Percentiles rank a stretch among this genome's conserved stretches.
Conservation (phyloP, 2,329 filamentous ascomycete species). For the Botryotinia calthae region DNA sequence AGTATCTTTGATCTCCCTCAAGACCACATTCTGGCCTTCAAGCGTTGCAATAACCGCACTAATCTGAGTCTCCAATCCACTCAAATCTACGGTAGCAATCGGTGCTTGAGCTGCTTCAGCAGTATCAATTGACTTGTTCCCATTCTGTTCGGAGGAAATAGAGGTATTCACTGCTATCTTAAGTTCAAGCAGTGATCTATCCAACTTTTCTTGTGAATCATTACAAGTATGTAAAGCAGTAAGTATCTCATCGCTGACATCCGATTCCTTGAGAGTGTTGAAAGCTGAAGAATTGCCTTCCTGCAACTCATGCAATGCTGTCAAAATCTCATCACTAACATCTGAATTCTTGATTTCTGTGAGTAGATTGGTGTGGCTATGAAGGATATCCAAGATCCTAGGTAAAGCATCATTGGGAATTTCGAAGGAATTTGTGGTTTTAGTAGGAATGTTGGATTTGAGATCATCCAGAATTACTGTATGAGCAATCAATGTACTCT, state of each 20-base stretch:
- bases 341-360: conserved; percentile 37
- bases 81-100: background rate
- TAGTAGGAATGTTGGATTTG: conserved; percentile 18
- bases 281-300: conserved; percentile 29
- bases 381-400: conserved; percentile 30
- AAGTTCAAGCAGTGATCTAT: background rate
- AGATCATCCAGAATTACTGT: conserved; percentile 27
- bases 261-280: conserved; percentile 32
- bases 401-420: conserved; percentile 16
- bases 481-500: conserved; percentile 25
- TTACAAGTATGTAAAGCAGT: conserved; percentile 33
- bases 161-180: background rate
- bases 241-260: conserved; percentile 37
- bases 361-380: conserved; percentile 29
- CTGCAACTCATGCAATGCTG: conserved; percentile 33
- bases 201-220: conserved; percentile 9
- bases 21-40: conserved; percentile 26
- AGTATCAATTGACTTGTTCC: background rate
- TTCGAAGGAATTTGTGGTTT: conserved; percentile 24
- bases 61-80: conserved; percentile 1
- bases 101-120: background rate
- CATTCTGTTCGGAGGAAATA: background rate
- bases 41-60: conserved; percentile 7
- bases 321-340: conserved; percentile 36
- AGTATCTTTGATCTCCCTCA: conserved; percentile 22